These are phyloP conservation scores for Soucietia sequanensis DNA, from an alignment of 805 yeast species.

Conservation along the genomic window DNA sequence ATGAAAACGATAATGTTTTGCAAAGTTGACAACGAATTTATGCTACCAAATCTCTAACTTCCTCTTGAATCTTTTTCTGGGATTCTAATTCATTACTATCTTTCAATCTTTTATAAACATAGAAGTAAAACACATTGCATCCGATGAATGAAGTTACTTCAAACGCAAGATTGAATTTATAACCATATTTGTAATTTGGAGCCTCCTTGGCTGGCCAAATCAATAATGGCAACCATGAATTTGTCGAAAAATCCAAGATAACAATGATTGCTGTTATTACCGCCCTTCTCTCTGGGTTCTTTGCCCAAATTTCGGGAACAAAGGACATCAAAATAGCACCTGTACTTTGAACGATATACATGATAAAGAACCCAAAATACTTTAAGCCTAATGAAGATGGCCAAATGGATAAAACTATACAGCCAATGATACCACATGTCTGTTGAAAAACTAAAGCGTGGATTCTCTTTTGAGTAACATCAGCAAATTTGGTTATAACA, in stretches of 20 bases:
- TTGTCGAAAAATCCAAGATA: constrained; percentile 1
- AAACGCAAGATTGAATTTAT: constrained; percentile 2
- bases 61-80: neutral
- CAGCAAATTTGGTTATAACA: constrained; percentile 10
- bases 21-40: too few species aligned
- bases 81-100: neutral
- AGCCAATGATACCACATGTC: constrained; percentile 1
- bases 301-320: constrained; percentile 4
- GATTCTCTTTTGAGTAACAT: constrained; percentile 3
- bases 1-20: too few species aligned
- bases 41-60: neutral
- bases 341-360: constrained; percentile 1
- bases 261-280: constrained; percentile 4
- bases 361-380: constrained; percentile 1
- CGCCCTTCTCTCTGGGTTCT: constrained; percentile 3
- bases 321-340: constrained; percentile 1
- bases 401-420: neutral
- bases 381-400: constrained; percentile 1
- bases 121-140: constrained; percentile 1
- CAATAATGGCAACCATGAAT: constrained; percentile 4
- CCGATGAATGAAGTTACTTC: constrained; percentile 1
- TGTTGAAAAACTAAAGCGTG: constrained; percentile 2
- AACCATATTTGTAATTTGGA: constrained; percentile 4
- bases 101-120: neutral
- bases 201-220: constrained; percentile 5